A percentile compares a stretch with the other conserved stretches of the same genome.
phyloP scores from a whole-genome alignment of 1,284 basidiomycete genomes.

The Cystobasidium sp. region DNA sequence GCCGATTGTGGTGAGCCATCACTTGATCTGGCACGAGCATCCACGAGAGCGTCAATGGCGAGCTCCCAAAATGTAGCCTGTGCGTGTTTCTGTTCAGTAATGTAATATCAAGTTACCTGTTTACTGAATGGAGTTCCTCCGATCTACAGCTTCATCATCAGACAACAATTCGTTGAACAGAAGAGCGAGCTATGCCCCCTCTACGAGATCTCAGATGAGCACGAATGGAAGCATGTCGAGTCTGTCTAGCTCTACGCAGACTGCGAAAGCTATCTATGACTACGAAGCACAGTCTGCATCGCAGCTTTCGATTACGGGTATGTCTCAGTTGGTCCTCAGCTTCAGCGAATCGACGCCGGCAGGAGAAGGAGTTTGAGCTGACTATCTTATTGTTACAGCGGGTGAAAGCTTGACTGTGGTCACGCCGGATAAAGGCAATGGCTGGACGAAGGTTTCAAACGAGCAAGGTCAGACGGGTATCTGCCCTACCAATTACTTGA shows the following conservation, averaged over 20 bases:
- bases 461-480: constrained; percentile 79
- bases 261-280: constrained; percentile 36
- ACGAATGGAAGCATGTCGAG: constrained; percentile 18
- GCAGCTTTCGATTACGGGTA: constrained; percentile 36
- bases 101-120: neutral
- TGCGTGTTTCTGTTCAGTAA: neutral
- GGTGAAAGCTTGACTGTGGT: constrained; percentile 34
- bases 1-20: constrained; percentile 39
- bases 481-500: constrained; percentile 95
- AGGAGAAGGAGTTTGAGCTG: too few relatives aligned
- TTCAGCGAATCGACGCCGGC: too few relatives aligned
- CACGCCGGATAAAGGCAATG: constrained; percentile 30
- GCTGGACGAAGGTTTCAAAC: constrained; percentile 94
- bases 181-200: constrained; percentile 24
- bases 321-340: too few relatives aligned
- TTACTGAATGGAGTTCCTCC: neutral
- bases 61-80: constrained; percentile 15
- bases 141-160: constrained; percentile 3
- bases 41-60: constrained; percentile 21
- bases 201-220: constrained; percentile 19
- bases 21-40: constrained; percentile 27
- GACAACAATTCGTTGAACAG: constrained; percentile 22
- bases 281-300: constrained; percentile 30
- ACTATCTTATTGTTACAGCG: too few relatives aligned
- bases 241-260: constrained; percentile 10